phyloP scores from a whole-genome alignment of 2,329 filamentous ascomycete genomes.

The Colletotrichum gigasporum region DNA sequence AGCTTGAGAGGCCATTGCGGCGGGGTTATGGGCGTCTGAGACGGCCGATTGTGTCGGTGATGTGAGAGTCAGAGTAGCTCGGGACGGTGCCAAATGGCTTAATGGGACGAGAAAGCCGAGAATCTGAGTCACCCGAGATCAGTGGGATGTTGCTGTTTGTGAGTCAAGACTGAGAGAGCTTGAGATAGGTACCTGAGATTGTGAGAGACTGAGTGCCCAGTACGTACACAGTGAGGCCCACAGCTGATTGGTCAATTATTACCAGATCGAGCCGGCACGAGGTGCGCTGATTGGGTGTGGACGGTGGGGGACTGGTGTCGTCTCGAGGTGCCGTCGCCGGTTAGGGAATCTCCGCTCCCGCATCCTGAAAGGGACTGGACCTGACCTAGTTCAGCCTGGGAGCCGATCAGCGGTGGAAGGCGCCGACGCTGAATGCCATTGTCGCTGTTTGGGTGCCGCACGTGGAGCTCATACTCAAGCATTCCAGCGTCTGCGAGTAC shows the following conservation, averaged over 20 bases:
- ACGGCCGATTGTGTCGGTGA: background rate
- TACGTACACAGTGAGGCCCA: conserved; percentile 8
- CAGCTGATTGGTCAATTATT: conserved; percentile 28
- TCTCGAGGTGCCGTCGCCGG: background rate
- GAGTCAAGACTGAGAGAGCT: conserved; percentile 17
- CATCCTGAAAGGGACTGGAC: background rate
- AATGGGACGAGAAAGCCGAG: background rate
- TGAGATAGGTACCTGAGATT: background rate
- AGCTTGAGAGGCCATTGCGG: conserved; percentile 43
- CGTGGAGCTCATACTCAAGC: background rate
- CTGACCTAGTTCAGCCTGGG: background rate
- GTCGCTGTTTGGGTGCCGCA: background rate
- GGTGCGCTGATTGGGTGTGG: conserved; percentile 8
- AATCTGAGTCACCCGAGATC: background rate
- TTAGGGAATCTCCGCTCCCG: conserved; percentile 31
- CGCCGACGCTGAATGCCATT: background rate
- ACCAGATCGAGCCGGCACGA: conserved; percentile 16
- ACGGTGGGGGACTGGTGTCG: background rate
- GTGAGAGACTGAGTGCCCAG: background rate
- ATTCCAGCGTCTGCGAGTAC: background rate
- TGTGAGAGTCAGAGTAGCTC: background rate
- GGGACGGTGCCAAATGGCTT: background rate
- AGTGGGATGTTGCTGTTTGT: conserved; percentile 1
- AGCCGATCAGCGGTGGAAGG: background rate
- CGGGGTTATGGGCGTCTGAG: background rate